phyloP scores from a whole-genome alignment of 2,329 filamentous ascomycete species.

The Thelonectria discophora region DNA sequence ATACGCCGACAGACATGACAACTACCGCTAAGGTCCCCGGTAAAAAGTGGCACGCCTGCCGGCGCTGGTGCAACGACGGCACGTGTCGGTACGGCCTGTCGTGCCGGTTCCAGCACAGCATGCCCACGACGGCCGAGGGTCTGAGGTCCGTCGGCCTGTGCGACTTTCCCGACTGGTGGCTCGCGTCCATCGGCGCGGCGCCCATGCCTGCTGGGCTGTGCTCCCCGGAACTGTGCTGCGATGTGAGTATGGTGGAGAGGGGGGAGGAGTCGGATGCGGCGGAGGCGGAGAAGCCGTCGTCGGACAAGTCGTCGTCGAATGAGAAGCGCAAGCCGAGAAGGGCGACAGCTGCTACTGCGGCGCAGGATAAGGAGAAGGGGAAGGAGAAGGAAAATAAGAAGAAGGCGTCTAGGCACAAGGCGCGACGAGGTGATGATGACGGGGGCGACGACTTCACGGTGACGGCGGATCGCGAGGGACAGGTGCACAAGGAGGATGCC shows the following conservation, averaged over 20 bases:
- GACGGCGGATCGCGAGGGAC: not conserved
- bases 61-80: conserved; percentile 59
- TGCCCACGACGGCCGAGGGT: conserved; percentile 54
- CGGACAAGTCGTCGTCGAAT: not conserved
- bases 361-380: not conserved
- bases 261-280: not conserved
- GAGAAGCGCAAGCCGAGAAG: conserved; percentile 25
- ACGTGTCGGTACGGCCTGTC: conserved; percentile 55
- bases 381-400: not conserved
- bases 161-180: conserved; percentile 56
- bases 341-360: no score
- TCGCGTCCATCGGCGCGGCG: conserved; percentile 31
- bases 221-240: not conserved
- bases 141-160: conserved; percentile 54
- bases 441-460: not conserved
- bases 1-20: not conserved
- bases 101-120: conserved; percentile 57
- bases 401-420: not conserved
- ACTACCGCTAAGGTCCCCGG: not conserved
- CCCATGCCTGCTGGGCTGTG: conserved; percentile 24
- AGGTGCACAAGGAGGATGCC: not conserved
- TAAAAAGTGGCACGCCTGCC: conserved; percentile 39
- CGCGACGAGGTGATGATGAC: conserved; percentile 1
- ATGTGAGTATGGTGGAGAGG: not conserved
- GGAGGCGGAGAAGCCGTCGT: conserved; percentile 11